Conservation (phyloP, 441 rosid species). For the Gossypium gossypioides region DNA sequence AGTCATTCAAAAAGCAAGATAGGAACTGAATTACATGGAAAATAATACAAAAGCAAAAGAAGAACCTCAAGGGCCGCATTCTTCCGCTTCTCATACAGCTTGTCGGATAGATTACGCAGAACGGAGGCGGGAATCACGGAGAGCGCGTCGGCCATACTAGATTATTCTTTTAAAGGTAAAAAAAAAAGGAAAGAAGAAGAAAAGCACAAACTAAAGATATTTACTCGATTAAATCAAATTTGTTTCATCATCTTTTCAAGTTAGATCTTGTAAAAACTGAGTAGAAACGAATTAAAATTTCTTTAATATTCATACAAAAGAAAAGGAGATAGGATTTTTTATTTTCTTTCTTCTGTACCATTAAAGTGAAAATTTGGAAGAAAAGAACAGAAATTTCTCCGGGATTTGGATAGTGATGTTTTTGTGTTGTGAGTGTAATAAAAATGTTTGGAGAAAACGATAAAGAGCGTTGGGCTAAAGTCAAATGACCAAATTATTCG, state of each 20-base stretch:
- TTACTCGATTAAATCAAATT: constrained; percentile 18
- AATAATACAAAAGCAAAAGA: neutral
- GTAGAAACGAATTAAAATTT: neutral
- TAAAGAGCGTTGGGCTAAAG: neutral
- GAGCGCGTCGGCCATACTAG: constrained; percentile 64
- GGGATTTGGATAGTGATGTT: neutral
- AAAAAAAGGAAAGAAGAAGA: neutral
- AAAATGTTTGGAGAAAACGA: neutral
- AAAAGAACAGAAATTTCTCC: neutral
- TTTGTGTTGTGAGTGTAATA: neutral
- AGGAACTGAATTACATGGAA: constrained; percentile 8
- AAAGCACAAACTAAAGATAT: neutral
- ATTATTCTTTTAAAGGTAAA: neutral
- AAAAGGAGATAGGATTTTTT: neutral
- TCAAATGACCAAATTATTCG: neutral
- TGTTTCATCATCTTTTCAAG: constrained; percentile 42
- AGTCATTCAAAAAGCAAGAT: constrained; percentile 21
- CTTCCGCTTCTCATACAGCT: constrained; percentile 98
- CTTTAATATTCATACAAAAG: neutral
- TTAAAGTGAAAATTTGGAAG: neutral
- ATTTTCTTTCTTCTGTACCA: neutral
- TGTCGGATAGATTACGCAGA: constrained; percentile 88
- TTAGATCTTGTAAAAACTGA: constrained; percentile 20
- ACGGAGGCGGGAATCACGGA: constrained; percentile 59
- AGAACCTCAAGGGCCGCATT: constrained; percentile 95